These are phyloP conservation scores for Talaromyces sp. DNA, from an alignment of 2,329 filamentous ascomycete species.

Conservation along the genomic window DNA sequence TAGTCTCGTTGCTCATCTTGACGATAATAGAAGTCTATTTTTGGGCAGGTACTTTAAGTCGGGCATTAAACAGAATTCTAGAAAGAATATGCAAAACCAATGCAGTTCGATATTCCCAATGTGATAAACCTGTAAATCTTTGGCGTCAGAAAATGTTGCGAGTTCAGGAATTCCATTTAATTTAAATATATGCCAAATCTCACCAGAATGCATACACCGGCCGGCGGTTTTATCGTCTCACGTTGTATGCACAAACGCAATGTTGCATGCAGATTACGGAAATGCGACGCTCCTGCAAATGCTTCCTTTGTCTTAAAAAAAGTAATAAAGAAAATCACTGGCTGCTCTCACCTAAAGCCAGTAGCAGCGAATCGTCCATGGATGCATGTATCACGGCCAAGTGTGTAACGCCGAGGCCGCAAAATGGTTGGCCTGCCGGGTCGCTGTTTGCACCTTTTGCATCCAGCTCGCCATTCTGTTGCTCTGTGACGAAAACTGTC, in stretches of 20 bases:
- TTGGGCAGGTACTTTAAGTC: background rate
- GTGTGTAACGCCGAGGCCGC: background rate
- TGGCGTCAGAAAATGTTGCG: background rate
- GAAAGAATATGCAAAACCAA: background rate
- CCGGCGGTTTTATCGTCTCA: background rate
- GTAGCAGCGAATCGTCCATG: background rate
- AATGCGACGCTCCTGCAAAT: background rate
- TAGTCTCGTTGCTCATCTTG: constrained; percentile 1
- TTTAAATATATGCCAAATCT: background rate
- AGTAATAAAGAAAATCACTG: background rate
- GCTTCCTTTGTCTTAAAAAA: background rate
- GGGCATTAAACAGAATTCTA: background rate
- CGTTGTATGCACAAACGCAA: background rate
- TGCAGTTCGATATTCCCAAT: background rate
- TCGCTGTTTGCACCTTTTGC: constrained; percentile 1
- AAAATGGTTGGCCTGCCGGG: background rate
- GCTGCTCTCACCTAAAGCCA: background rate
- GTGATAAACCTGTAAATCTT: background rate
- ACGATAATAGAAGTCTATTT: background rate
- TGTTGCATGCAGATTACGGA: background rate
- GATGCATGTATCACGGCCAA: background rate
- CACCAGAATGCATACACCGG: background rate
- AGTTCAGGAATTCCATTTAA: background rate
- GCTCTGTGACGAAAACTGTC: background rate
- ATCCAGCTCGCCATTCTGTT: background rate